Conservation (phyloP, 768 basidiomycete species). For the Hortiboletus flavorubellus region DNA sequence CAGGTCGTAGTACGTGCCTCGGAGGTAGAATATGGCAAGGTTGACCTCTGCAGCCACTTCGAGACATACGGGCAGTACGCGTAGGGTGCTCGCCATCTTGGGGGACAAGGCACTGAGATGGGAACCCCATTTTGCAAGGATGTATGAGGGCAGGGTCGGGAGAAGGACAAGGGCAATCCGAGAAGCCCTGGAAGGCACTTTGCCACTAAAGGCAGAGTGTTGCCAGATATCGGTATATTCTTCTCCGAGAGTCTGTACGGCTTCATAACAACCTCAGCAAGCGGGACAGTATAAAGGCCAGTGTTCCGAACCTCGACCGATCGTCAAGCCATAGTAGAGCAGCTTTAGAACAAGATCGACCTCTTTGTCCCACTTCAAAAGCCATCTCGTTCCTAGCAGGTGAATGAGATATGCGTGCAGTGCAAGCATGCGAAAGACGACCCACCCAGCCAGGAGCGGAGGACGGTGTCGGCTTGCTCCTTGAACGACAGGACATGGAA, state of each 20-base stretch:
- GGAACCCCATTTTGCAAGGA: constrained; percentile 50
- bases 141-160: constrained; percentile 62
- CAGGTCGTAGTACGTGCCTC: constrained; percentile 76
- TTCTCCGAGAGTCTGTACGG: constrained; percentile 82
- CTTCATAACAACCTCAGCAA: constrained; percentile 36
- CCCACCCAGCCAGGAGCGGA: constrained; percentile 77
- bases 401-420: constrained; percentile 10
- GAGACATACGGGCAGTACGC: constrained; percentile 45
- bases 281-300: neutral
- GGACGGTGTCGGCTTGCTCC: constrained; percentile 70
- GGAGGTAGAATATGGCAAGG: constrained; percentile 76
- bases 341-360: constrained; percentile 66
- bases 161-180: constrained; percentile 61
- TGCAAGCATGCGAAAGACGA: neutral
- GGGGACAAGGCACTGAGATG: constrained; percentile 33
- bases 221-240: constrained; percentile 88
- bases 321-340: constrained; percentile 70
- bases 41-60: constrained; percentile 67
- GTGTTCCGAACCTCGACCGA: constrained; percentile 58
- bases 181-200: constrained; percentile 41
- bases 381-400: constrained; percentile 68
- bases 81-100: constrained; percentile 30
- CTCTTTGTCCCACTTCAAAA: constrained; percentile 79
- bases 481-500: constrained; percentile 72
- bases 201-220: constrained; percentile 42